A percentile compares a stretch with the other conserved stretches of the same genome.
These are phyloP conservation scores for Canna indica DNA, from an alignment of 176 grass and related monocot genomes.

Conservation along the genomic window DNA sequence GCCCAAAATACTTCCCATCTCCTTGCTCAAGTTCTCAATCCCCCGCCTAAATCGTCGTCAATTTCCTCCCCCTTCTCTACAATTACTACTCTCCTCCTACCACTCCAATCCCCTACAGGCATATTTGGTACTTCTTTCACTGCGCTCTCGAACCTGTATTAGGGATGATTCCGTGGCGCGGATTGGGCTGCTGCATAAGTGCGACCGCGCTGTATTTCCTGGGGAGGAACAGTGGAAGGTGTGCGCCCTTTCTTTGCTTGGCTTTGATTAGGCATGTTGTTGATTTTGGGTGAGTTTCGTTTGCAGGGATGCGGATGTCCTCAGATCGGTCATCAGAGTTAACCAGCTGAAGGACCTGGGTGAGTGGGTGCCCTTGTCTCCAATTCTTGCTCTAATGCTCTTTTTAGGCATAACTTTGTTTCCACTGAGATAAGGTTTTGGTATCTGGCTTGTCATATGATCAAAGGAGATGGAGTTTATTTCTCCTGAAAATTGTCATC, in stretches of 20 bases:
- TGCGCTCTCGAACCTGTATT: neutral
- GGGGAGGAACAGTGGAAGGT: constrained; percentile 91
- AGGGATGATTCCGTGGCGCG: constrained; percentile 73
- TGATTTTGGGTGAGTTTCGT: neutral
- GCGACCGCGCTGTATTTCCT: constrained; percentile 79
- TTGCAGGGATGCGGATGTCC: constrained; percentile 63
- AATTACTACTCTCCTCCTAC: too few relatives aligned
- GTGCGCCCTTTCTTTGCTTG: constrained; percentile 8
- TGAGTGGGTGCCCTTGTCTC: constrained; percentile 21
- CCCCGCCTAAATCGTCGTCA: too few relatives aligned
- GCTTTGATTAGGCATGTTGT: neutral
- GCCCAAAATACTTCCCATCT: too few relatives aligned
- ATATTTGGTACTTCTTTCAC: too few relatives aligned
- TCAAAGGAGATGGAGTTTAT: neutral
- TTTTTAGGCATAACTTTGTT: neutral
- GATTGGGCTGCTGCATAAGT: constrained; percentile 77
- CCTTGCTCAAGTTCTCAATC: too few relatives aligned
- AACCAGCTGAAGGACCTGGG: constrained; percentile 87
- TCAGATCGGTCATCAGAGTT: constrained; percentile 66
- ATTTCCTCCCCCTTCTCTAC: too few relatives aligned
- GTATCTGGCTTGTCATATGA: neutral
- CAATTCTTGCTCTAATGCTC: neutral
- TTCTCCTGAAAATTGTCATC: too few relatives aligned
- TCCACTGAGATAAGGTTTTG: neutral
- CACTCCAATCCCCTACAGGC: too few relatives aligned